Base-by-base conservation (phyloP, 2,329 filamentous ascomycete genomes). In the Pyrenophora tritici-repentis region DNA sequence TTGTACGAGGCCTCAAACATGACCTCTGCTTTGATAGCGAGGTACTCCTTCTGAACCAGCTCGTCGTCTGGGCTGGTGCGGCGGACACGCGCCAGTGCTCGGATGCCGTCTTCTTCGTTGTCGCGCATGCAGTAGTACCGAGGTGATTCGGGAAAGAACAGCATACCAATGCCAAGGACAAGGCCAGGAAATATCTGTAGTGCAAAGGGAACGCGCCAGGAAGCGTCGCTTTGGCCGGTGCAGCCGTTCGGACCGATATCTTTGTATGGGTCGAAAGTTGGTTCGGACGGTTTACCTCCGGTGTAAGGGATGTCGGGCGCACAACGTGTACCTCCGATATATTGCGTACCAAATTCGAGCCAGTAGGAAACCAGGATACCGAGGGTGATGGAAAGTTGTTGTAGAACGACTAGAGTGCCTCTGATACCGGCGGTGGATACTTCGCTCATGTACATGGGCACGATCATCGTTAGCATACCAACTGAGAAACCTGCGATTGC, bases 111-210 rank as follows among this genome's bases (percentile, higher is more conserved):
- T 26, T 79, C 69, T 24, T 79, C 67, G 10, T 76, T 57, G 34
- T 65, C 61, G 13, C 65, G 65, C 58, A 62, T 64, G 16, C 68
- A 60, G 29, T 68, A 61, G 54, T 63, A 71, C 7, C 65, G 57
- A 16, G 63, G 63, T 13, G 58, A 62, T 24, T 67, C 62, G 2
- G 63, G 63, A 16, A 58, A 63, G 38, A 55, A 62, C 17, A 70
- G 68, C 70, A 80, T 78, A 66, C 90, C 90, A 35, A 70, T 69
- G 20, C 76, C 88, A 24, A 95, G 86, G 56, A 94, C 87, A 35
- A 91, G 36, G 42, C 87, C 90, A 86, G 89, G 94, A 50, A 84
- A 76, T 73, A 93, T 88, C 76, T 95, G 91, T 40, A 95, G 78
- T 45, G 75, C 85, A 59, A 94, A 90, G 45, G 89, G 89, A 49